Evolutionary conservation across 805 yeast genomes (phyloP).

Genomic region (Zygoascus ofunaensis): DNA sequence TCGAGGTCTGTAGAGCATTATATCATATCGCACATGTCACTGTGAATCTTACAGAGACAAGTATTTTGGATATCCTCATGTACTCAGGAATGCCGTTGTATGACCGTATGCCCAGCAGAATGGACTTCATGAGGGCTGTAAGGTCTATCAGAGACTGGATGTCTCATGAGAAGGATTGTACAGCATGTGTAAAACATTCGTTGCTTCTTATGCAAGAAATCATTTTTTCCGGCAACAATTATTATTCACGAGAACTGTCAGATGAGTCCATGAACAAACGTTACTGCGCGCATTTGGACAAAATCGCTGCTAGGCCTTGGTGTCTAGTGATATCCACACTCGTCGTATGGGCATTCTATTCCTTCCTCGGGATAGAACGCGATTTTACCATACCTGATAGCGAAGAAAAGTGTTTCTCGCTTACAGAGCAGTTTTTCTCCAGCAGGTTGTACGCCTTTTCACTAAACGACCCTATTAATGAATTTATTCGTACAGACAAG

Average conservation of each 20-base stretch:
- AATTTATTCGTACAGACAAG: constrained; percentile 6
- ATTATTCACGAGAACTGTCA: background rate
- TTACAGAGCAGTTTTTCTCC: constrained; percentile 15
- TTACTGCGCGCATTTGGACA: constrained; percentile 17
- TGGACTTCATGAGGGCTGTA: constrained; percentile 18
- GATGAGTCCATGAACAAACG: constrained; percentile 7
- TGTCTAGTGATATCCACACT: constrained; percentile 22
- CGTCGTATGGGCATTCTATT: constrained; percentile 20
- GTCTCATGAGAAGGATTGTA: constrained; percentile 13
- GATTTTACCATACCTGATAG: constrained; percentile 2
- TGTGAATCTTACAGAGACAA: constrained; percentile 17
- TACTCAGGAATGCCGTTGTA: constrained; percentile 21
- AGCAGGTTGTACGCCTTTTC: constrained; percentile 12
- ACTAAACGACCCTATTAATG: constrained; percentile 8
- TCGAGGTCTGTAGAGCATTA: constrained; percentile 21
- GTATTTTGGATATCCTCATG: constrained; percentile 20
- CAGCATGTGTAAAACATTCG: constrained; percentile 18
- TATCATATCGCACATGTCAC: constrained; percentile 20
- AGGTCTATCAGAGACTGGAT: constrained; percentile 21
- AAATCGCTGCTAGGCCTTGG: constrained; percentile 24
- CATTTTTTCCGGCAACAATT: constrained; percentile 8
- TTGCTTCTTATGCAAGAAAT: constrained; percentile 21
- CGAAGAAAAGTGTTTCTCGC: constrained; percentile 9
- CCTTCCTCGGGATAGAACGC: constrained; percentile 6
- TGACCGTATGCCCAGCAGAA: constrained; percentile 12